Percentiles rank a stretch among this genome's conserved stretches.
Conservation (phyloP, 306 rosid genomes). For the Quercus glauca region DNA sequence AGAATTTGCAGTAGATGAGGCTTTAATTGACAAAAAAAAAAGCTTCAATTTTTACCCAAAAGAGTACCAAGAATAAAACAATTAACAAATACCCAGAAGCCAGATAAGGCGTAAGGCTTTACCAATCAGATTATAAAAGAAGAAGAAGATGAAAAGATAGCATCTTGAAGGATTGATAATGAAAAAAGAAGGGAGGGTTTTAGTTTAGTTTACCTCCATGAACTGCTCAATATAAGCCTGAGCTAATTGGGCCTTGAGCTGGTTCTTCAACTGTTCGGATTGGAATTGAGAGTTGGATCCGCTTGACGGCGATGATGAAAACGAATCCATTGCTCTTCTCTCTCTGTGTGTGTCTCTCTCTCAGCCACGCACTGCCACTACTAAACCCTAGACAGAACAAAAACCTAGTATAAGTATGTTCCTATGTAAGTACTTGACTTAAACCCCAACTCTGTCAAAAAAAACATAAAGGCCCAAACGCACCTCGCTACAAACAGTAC, state of each 20-base stretch:
- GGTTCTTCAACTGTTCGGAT: slow-evolving; percentile 53
- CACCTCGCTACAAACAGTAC: too few relatives aligned
- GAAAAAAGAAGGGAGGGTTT: neutral
- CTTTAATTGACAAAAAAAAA: neutral
- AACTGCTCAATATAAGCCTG: slow-evolving; percentile 93
- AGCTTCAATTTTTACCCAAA: neutral
- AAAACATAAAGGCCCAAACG: too few relatives aligned
- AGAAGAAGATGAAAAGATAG: neutral
- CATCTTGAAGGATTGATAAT: neutral
- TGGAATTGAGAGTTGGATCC: slow-evolving; percentile 31
- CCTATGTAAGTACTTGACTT: too few relatives aligned
- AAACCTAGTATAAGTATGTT: too few relatives aligned
- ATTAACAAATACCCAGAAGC: too few relatives aligned
- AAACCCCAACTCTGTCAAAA: too few relatives aligned
- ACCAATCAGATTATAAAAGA: neutral
- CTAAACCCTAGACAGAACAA: slow-evolving; percentile 10
- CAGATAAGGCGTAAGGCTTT: too few relatives aligned
- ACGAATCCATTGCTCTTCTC: slow-evolving; percentile 67
- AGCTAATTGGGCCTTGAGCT: slow-evolving; percentile 83
- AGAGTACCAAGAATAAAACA: too few relatives aligned
- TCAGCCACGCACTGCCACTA: neutral
- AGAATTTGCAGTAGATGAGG: neutral
- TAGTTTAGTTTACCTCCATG: slow-evolving; percentile 58
- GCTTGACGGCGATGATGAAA: slow-evolving; percentile 61
- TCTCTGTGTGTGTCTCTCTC: neutral